Base-by-base conservation (phyloP, 805 yeast species). In the Schwanniomyces yamadae region DNA sequence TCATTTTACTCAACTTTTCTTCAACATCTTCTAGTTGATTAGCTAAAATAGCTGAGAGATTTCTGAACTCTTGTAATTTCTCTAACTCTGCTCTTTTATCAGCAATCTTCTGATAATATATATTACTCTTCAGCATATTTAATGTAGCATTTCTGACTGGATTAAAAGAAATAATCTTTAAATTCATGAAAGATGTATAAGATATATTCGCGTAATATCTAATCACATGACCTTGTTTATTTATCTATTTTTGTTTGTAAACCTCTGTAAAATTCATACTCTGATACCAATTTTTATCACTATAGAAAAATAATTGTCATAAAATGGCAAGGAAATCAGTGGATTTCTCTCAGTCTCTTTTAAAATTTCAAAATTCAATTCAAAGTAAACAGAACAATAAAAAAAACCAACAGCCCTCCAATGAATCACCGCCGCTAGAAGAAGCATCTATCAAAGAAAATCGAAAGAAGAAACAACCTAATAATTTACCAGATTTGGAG, bases 1-100 rank as follows among this genome's bases (percentile, higher is more conserved):
- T 58, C 57, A 79, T 58, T 11, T 65, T 64, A 13, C 66, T 72
- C 6, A 82, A 51, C 41, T 74, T 73, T 4, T 59, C 55, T n/a
- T 71, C 73, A 4, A 80, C 60, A 12, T 60, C 62, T 23, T 71
- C 76, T 13, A 82, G 59, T 42, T 77, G 74, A 2, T 41, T 39
- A 6, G 76, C 70, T 19, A 82, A 57, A 1, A 52, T 54, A 3
- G 57, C 61, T 0, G 84, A 77, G 14, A 70, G 66, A 5, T 55
- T 57, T 35, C 73, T 67, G 8, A 81, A 62, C 39, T 71, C 73
- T 24, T 63, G 68, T 9, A 81, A 57, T 22, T 69, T 59, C 32
- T 63, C 72, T 12, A 82, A 66, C 42, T 81, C 86, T 14, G 62
- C 63, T 34, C 64, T 51, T 45, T 80, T 79, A 33, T 73, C 77